Conservation (phyloP, 2,329 filamentous ascomycete genomes). For the Diaporthe ilicicola region DNA sequence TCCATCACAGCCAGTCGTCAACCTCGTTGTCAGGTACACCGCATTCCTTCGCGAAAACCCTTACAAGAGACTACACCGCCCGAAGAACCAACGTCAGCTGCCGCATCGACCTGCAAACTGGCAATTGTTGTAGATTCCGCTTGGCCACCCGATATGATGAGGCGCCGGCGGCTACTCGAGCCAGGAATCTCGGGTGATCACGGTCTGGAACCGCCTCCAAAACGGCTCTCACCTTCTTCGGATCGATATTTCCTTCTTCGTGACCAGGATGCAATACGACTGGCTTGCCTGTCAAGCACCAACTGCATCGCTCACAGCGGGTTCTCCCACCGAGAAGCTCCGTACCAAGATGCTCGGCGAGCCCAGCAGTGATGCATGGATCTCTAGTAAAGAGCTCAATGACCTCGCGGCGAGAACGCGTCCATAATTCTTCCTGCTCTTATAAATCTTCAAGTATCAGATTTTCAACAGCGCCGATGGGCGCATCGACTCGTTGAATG, state of each 20-base stretch:
- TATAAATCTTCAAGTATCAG: neutral
- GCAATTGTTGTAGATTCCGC: neutral
- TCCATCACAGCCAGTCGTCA: neutral
- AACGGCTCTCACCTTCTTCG: neutral
- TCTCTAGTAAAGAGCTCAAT: neutral
- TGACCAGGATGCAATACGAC: neutral
- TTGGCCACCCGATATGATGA: accelerated
- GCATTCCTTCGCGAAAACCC: neutral
- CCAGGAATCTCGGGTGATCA: neutral
- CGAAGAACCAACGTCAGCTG: neutral
- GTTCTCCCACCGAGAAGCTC: neutral
- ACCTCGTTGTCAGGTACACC: neutral
- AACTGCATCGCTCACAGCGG: neutral
- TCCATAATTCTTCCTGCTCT: neutral
- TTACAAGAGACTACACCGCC: neutral
- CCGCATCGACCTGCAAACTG: neutral
- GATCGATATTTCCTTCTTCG: neutral
- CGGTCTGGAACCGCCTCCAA: neutral
- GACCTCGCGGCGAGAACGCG: neutral
- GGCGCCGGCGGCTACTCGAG: neutral
- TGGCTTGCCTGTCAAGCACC: neutral
- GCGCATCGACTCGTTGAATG: neutral
- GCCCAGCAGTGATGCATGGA: neutral
- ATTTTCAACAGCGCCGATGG: neutral
- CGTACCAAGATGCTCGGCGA: neutral